phyloP scores from a whole-genome alignment of 352 stramenopile genomes.

The Phytophthora colocasiae region DNA sequence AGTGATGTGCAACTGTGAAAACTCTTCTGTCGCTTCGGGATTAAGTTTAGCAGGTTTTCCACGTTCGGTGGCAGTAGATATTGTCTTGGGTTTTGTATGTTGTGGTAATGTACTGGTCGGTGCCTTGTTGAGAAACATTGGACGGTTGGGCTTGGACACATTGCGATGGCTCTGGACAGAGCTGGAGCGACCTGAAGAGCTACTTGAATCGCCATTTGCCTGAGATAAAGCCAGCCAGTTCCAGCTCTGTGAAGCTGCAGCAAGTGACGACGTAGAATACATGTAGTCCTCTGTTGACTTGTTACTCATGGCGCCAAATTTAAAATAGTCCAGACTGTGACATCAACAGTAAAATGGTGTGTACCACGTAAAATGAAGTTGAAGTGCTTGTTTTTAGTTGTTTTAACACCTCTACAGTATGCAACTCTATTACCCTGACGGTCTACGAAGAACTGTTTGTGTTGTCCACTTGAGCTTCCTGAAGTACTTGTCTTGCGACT shows the following conservation, averaged over 20 bases:
- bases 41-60: slow-evolving; percentile 25
- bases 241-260: slow-evolving; percentile 41
- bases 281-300: slow-evolving; percentile 6
- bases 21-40: slow-evolving; percentile 46
- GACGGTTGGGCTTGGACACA: slow-evolving; percentile 18
- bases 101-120: slow-evolving; percentile 13
- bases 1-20: slow-evolving; percentile 67
- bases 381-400: slow-evolving; percentile 2
- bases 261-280: slow-evolving; percentile 1
- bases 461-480: slow-evolving; percentile 44
- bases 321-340: slow-evolving; percentile 7
- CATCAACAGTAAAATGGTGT: not conserved
- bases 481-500: slow-evolving; percentile 68
- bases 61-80: slow-evolving; percentile 21
- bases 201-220: slow-evolving; percentile 11
- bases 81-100: slow-evolving; percentile 19
- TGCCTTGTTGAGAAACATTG: slow-evolving; percentile 22
- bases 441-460: slow-evolving; percentile 6
- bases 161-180: slow-evolving; percentile 18
- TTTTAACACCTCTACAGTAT: not conserved
- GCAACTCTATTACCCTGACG: not conserved
- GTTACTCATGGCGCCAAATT: slow-evolving; percentile 27
- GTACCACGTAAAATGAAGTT: slow-evolving; percentile 16
- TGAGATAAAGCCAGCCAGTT: slow-evolving; percentile 63
- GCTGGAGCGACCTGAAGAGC: slow-evolving; percentile 17